Conservation (phyloP, 768 basidiomycete species). For the Tulasnella sp. region DNA sequence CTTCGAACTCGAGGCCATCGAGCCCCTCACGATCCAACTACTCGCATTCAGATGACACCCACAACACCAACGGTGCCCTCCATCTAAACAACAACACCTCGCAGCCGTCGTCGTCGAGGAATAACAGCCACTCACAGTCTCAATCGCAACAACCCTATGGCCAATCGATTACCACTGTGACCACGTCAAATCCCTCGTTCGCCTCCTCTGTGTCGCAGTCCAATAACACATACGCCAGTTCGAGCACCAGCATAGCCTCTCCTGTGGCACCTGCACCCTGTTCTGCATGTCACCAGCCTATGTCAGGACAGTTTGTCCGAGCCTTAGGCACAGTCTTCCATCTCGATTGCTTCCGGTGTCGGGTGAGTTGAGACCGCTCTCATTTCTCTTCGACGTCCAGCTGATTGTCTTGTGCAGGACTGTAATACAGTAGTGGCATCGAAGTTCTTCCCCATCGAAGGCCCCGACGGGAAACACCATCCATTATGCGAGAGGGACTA, state of each 20-base stretch:
- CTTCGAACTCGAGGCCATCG: constrained; percentile 9
- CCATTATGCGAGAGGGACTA: constrained; percentile 99
- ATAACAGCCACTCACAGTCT: neutral
- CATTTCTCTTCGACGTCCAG: constrained; percentile 16
- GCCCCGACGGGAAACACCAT: constrained; percentile 73
- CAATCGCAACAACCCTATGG: neutral
- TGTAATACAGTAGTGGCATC: constrained; percentile 93
- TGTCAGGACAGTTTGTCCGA: constrained; percentile 94
- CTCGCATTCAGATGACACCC: constrained; percentile 16
- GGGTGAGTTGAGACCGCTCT: constrained; percentile 42
- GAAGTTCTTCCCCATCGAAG: constrained; percentile 98
- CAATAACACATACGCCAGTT: constrained; percentile 7
- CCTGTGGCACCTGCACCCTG: constrained; percentile 6
- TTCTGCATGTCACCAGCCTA: constrained; percentile 18
- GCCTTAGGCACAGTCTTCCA: constrained; percentile 91
- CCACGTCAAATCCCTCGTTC: neutral
- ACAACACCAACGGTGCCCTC: neutral
- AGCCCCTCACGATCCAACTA: constrained; percentile 9
- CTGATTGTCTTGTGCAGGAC: constrained; percentile 44
- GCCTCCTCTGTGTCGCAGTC: neutral
- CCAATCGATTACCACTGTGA: neutral
- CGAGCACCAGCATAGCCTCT: neutral
- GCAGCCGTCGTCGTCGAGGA: neutral
- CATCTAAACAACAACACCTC: constrained; percentile 1
- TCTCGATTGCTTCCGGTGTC: constrained; percentile 96